Evolutionary conservation across 768 basidiomycete species (phyloP).

Genomic region (Phanerodontia chrysosporium): DNA sequence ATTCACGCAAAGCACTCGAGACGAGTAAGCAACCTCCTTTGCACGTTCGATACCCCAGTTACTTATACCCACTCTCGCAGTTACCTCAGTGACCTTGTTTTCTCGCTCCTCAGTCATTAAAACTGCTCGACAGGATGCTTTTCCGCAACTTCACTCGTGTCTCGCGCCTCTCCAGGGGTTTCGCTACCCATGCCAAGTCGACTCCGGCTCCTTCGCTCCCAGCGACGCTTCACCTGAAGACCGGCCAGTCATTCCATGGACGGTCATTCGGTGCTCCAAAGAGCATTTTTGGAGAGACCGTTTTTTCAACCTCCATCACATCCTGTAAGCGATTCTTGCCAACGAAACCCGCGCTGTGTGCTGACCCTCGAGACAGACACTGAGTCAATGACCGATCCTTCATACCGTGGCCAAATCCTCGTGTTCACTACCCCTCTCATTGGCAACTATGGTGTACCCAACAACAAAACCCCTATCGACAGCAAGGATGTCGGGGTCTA

Average conservation of each 20-base stretch:
- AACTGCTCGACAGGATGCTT: constrained; percentile 43
- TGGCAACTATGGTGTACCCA: constrained; percentile 96
- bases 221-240: constrained; percentile 87
- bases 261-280: constrained; percentile 84
- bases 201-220: constrained; percentile 43
- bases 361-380: constrained; percentile 61
- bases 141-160: constrained; percentile 47
- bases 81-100: constrained; percentile 89
- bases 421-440: constrained; percentile 99
- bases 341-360: background rate
- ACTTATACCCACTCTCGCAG: constrained; percentile 33
- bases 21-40: constrained; percentile 58
- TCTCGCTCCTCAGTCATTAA: constrained; percentile 56
- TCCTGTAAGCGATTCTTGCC: constrained; percentile 61
- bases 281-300: constrained; percentile 93
- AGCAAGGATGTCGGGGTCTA: constrained; percentile 78
- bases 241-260: constrained; percentile 89
- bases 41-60: constrained; percentile 19
- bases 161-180: constrained; percentile 49
- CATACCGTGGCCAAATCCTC: constrained; percentile 95
- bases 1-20: constrained; percentile 83
- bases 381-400: constrained; percentile 99
- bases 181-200: constrained; percentile 61
- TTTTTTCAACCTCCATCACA: constrained; percentile 98
- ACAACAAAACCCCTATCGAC: constrained; percentile 69